These are phyloP conservation scores for Fusarium euwallaceae DNA, from an alignment of 2,329 filamentous ascomycete species.

Conservation along the genomic window DNA sequence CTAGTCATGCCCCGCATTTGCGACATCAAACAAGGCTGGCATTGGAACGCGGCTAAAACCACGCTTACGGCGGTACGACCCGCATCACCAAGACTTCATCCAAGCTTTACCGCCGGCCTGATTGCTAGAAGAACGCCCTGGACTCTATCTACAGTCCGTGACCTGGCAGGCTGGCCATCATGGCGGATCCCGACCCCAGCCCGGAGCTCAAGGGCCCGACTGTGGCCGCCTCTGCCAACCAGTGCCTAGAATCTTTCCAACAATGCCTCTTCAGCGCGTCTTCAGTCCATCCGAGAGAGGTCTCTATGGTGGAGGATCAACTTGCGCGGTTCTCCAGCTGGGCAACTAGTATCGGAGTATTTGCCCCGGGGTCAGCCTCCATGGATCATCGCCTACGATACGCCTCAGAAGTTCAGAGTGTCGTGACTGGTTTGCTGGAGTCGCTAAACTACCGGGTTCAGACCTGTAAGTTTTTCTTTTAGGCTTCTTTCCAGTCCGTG, in stretches of 20 bases:
- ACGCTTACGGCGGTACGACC: background rate
- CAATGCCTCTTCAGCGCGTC: background rate
- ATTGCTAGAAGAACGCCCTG: background rate
- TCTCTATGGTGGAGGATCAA: conserved; percentile 31
- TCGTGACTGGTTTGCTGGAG: conserved; percentile 30
- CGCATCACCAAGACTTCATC: background rate
- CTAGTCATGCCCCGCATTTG: background rate
- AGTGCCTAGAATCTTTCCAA: background rate
- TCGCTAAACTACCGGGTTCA: conserved; percentile 12
- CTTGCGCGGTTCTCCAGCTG: conserved; percentile 35
- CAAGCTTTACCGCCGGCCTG: background rate
- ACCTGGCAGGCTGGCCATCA: background rate
- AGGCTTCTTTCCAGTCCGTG: background rate
- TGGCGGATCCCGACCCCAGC: background rate
- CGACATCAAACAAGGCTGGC: background rate
- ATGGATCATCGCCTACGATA: conserved; percentile 34
- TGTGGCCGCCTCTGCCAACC: background rate
- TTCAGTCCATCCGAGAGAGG: background rate
- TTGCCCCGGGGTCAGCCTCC: conserved; percentile 10
- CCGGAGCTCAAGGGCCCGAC: background rate
- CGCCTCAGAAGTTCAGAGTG: conserved; percentile 19
- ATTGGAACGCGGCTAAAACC: background rate
- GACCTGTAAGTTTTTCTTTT: background rate
- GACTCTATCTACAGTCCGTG: background rate
- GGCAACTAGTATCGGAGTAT: conserved; percentile 26